Conservation (phyloP, 176 grass and related monocot genomes). For the Neostapfia colusana region DNA sequence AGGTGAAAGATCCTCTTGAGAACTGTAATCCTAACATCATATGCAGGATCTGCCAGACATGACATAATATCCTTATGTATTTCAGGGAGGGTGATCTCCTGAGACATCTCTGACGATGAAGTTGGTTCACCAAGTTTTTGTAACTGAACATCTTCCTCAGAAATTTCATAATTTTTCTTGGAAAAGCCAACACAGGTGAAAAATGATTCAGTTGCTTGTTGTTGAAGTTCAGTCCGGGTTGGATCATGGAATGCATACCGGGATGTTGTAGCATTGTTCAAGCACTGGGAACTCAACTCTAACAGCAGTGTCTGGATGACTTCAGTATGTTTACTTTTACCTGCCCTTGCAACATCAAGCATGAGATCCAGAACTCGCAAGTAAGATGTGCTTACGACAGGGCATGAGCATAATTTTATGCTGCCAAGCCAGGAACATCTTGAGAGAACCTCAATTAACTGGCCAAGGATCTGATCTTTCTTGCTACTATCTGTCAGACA, state of each 20-base stretch:
- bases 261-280: slow-evolving; percentile 46
- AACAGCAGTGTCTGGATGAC: slow-evolving; percentile 54
- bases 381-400: no score
- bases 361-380: no score
- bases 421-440: slow-evolving; percentile 79
- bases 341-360: slow-evolving; percentile 63
- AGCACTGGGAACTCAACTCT: slow-evolving; percentile 56
- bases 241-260: slow-evolving; percentile 69
- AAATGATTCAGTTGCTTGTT: slow-evolving; percentile 80
- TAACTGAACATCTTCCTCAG: slow-evolving; percentile 49
- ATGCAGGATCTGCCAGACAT: slow-evolving; percentile 69
- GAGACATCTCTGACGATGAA: slow-evolving; percentile 34
- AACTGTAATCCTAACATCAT: slow-evolving; percentile 81
- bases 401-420: slow-evolving; percentile 59
- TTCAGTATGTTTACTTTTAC: slow-evolving; percentile 48
- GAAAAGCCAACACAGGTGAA: slow-evolving; percentile 68
- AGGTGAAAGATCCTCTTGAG: slow-evolving; percentile 81
- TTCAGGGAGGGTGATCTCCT: slow-evolving; percentile 41
- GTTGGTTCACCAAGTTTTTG: slow-evolving; percentile 44
- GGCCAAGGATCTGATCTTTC: slow-evolving; percentile 78
- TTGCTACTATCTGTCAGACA: slow-evolving; percentile 49
- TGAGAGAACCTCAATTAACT: slow-evolving; percentile 56
- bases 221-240: slow-evolving; percentile 67
- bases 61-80: slow-evolving; percentile 68
- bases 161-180: slow-evolving; percentile 45